Percentiles rank a stretch among this genome's conserved stretches.
Evolutionary conservation across 495 filamentous ascomycete species (phyloP).

Genomic region (Aspergillus saccharolyticus): DNA sequence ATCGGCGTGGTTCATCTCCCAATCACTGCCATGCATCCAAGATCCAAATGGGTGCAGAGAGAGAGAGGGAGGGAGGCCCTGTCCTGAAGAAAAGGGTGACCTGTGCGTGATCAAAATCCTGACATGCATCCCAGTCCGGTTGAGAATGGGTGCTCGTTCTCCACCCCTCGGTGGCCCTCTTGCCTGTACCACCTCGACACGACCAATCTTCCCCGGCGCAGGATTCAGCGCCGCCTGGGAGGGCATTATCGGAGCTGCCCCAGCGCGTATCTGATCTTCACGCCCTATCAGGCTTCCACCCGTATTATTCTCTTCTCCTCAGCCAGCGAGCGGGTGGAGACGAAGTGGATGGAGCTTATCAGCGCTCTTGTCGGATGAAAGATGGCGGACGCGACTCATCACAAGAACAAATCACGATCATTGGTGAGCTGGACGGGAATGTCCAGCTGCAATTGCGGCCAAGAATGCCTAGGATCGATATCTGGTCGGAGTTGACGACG

Average conservation of each 20-base stretch:
- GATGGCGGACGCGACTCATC: background rate
- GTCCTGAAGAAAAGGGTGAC: background rate
- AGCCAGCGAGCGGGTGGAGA: background rate
- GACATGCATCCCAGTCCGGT: background rate
- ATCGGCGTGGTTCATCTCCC: background rate
- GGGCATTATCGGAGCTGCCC: background rate
- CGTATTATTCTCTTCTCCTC: background rate
- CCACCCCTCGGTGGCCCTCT: background rate
- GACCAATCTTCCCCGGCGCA: background rate
- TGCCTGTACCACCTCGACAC: background rate
- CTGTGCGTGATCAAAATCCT: background rate
- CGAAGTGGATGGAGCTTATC: background rate
- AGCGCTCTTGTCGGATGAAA: background rate
- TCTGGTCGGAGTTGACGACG: background rate
- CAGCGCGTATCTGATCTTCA: background rate
- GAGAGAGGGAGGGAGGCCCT: background rate
- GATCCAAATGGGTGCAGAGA: background rate
- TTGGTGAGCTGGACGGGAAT: background rate
- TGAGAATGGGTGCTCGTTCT: background rate
- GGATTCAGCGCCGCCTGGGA: background rate
- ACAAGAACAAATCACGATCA: slow-evolving; percentile 1
- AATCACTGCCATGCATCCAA: background rate
- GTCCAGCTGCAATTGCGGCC: background rate
- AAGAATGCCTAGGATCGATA: background rate
- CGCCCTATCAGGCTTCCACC: background rate